Evolutionary conservation across 345 rosid species (phyloP).

Genomic region (Dipteronia dyeriana): DNA sequence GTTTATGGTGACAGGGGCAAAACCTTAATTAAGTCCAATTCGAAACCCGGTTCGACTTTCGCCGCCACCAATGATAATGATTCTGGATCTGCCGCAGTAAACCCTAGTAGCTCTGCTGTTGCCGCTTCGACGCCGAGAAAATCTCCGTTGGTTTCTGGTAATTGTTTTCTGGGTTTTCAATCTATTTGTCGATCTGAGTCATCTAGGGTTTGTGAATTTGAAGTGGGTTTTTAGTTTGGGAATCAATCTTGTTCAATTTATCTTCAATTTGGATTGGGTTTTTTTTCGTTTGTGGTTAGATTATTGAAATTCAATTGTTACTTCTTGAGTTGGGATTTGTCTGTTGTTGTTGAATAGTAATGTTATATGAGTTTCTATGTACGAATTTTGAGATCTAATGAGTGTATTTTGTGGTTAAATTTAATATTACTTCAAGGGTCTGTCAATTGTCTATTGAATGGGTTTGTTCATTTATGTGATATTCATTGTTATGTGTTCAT

Average conservation of each 20-base stretch:
- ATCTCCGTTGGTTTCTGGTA: conserved; percentile 23
- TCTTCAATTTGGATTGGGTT: background rate
- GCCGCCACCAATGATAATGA: background rate
- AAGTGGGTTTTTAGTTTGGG: background rate
- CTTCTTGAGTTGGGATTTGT: background rate
- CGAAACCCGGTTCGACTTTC: background rate
- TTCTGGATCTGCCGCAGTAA: background rate
- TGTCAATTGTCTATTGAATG: background rate
- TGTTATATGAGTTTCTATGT: background rate
- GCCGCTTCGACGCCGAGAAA: conserved; percentile 5
- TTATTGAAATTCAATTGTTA: background rate
- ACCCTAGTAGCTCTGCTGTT: conserved; percentile 14
- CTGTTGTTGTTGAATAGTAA: background rate
- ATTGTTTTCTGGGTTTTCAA: background rate
- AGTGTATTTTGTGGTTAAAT: background rate
- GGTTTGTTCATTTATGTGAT: background rate
- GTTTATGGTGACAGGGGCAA: conserved; percentile 17
- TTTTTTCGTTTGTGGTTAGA: background rate
- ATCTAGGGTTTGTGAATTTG: conserved; percentile 18
- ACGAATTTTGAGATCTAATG: background rate
- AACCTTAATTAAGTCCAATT: background rate
- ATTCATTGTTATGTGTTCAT: background rate
- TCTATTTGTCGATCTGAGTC: background rate
- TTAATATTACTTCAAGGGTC: background rate
- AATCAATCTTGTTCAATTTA: background rate